These are phyloP conservation scores for Wickerhamiella spandovensis DNA, from an alignment of 805 yeast genomes.

Conservation along the genomic window DNA sequence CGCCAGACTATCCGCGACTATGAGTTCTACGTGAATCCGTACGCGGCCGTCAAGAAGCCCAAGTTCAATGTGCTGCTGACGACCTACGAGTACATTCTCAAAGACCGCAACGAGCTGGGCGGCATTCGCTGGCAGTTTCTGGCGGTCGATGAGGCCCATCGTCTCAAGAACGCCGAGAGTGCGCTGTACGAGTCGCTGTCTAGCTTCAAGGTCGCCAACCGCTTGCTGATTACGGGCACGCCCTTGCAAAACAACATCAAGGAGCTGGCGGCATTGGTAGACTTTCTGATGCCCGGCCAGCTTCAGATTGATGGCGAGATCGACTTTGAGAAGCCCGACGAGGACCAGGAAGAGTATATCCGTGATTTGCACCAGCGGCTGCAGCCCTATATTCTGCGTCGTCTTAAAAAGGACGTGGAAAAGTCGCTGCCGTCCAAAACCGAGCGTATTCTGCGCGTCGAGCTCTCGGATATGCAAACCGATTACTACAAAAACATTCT, in stretches of 20 bases:
- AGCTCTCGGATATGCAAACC: slow-evolving; percentile 87
- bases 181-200: slow-evolving; percentile 80
- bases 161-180: slow-evolving; percentile 86
- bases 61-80: slow-evolving; percentile 88
- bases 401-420: slow-evolving; percentile 94
- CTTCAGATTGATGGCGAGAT: slow-evolving; percentile 85
- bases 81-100: slow-evolving; percentile 90
- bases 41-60: slow-evolving; percentile 45
- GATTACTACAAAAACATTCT: slow-evolving; percentile 88
- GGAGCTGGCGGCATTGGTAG: slow-evolving; percentile 88
- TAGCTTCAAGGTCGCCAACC: slow-evolving; percentile 69
- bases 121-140: slow-evolving; percentile 84
- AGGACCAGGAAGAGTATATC: slow-evolving; percentile 77
- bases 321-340: slow-evolving; percentile 82
- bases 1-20: slow-evolving; percentile 69
- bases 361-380: slow-evolving; percentile 70
- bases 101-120: slow-evolving; percentile 73
- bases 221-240: slow-evolving; percentile 91
- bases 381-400: slow-evolving; percentile 83
- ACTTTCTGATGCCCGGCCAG: slow-evolving; percentile 92
- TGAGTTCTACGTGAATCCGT: slow-evolving; percentile 59
- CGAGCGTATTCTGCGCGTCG: slow-evolving; percentile 89
- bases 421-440: slow-evolving; percentile 92
- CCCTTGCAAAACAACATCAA: slow-evolving; percentile 93
- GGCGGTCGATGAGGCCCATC: slow-evolving; percentile 98